Evolutionary conservation across 2,329 filamentous ascomycete genomes (phyloP).

Genomic region (Geosmithia putterillii): DNA sequence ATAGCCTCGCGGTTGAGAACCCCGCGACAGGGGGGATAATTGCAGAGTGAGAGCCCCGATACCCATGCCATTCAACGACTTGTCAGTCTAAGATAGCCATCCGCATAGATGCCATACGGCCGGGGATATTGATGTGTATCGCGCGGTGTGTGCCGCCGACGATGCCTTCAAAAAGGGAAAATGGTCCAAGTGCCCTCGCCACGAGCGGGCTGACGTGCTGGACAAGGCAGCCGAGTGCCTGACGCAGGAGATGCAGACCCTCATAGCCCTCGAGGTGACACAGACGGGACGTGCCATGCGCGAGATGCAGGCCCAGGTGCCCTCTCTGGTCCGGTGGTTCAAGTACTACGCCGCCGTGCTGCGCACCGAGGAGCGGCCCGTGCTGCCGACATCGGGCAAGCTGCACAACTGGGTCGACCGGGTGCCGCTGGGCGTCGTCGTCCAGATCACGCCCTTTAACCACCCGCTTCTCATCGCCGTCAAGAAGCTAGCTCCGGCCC

Average conservation of each 20-base stretch:
- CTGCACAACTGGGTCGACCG: slow-evolving; percentile 44
- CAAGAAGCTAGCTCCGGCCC: slow-evolving; percentile 84
- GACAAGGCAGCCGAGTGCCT: slow-evolving; percentile 46
- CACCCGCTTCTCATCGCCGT: slow-evolving; percentile 66
- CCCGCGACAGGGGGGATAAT: not conserved
- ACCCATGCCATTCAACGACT: not conserved
- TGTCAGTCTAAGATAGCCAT: not conserved
- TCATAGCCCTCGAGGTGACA: slow-evolving; percentile 51
- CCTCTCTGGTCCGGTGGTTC: slow-evolving; percentile 56
- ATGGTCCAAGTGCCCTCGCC: slow-evolving; percentile 50
- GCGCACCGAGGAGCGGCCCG: slow-evolving; percentile 53
- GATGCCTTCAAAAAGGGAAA: slow-evolving; percentile 36
- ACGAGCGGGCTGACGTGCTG: slow-evolving; percentile 48
- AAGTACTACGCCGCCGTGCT: slow-evolving; percentile 57
- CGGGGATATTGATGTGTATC: not conserved
- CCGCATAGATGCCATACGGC: slow-evolving; percentile 1
- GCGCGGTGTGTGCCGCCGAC: not conserved
- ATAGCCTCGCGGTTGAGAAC: not conserved
- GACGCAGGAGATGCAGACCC: slow-evolving; percentile 32
- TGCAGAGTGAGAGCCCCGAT: not conserved
- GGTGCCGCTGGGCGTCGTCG: slow-evolving; percentile 44
- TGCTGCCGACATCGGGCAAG: slow-evolving; percentile 52
- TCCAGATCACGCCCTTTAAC: slow-evolving; percentile 45
- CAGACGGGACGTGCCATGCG: slow-evolving; percentile 58
- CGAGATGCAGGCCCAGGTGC: slow-evolving; percentile 60